A percentile compares a stretch with the other conserved stretches of the same genome.
phyloP scores from a whole-genome alignment of 129 eudicot species.

The Mikania micrantha region DNA sequence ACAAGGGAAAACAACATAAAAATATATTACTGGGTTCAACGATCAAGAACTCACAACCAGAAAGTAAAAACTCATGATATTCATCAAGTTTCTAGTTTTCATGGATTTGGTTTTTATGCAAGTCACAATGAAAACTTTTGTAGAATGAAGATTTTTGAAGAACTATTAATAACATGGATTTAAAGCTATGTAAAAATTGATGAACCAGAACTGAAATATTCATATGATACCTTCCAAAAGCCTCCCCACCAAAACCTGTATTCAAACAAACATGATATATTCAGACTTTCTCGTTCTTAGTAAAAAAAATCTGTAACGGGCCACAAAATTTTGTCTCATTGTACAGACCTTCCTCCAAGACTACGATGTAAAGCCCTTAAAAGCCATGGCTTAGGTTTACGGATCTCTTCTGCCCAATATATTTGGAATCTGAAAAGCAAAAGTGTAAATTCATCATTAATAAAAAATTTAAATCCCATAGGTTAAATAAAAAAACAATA shows the following conservation, averaged over 20 bases:
- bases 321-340: not conserved
- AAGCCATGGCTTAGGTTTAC: constrained; percentile 83
- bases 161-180: not conserved
- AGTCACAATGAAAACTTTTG: not conserved
- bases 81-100: not conserved
- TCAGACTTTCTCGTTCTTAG: not conserved
- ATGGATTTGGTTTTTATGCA: not conserved
- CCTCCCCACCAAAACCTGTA: constrained; percentile 89
- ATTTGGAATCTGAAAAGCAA: constrained; percentile 53
- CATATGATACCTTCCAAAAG: constrained; percentile 58
- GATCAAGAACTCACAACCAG: not conserved
- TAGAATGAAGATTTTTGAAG: not conserved
- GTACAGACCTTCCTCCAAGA: constrained; percentile 85
- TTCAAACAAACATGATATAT: constrained; percentile 1
- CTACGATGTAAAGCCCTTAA: constrained; percentile 77
- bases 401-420: constrained; percentile 82
- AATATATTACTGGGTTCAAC: not conserved
- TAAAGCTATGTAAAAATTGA: constrained; percentile 5
- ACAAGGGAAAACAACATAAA: not conserved
- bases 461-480: not conserved
- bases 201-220: constrained; percentile 1
- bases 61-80: not conserved
- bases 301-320: not conserved
- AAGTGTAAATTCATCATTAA: constrained; percentile 1
- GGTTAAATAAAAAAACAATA: constrained; percentile 3